phyloP scores from a whole-genome alignment of 192 early-diverging fungal species.

The Rhizophagus clarus region DNA sequence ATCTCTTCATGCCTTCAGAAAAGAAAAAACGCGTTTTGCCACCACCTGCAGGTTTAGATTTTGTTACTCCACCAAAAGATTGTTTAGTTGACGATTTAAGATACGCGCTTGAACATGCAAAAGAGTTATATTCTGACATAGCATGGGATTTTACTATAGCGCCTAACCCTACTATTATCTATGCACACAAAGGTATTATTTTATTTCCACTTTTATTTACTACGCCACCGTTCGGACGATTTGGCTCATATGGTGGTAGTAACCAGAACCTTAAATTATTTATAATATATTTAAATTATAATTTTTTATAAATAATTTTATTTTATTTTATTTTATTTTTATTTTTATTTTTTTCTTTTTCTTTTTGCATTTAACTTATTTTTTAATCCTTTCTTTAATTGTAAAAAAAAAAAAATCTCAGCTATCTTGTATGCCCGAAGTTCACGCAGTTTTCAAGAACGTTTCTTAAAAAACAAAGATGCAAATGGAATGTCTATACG shows the following conservation, averaged over 20 bases:
- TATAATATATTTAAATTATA: not conserved
- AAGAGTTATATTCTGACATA: conserved; percentile 28
- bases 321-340: not conserved
- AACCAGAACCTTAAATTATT: not conserved
- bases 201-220: conserved; percentile 16
- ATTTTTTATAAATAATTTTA: not conserved
- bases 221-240: not conserved
- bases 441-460: conserved; percentile 32
- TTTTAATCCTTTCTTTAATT: not conserved
- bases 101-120: conserved; percentile 30
- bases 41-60: conserved; percentile 26
- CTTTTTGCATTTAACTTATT: not conserved
- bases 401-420: not conserved
- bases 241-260: not conserved
- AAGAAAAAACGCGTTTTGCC: conserved; percentile 19
- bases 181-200: conserved; percentile 31
- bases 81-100: conserved; percentile 28
- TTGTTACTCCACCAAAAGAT: conserved; percentile 18
- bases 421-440: conserved; percentile 33
- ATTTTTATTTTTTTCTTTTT: not conserved
- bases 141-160: conserved; percentile 30
- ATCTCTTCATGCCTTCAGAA: conserved; percentile 25
- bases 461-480: conserved; percentile 32
- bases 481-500: conserved; percentile 18
- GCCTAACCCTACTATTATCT: conserved; percentile 16